phyloP scores from a whole-genome alignment of 176 grass and related monocot genomes.

The Aegilops bicornis region DNA sequence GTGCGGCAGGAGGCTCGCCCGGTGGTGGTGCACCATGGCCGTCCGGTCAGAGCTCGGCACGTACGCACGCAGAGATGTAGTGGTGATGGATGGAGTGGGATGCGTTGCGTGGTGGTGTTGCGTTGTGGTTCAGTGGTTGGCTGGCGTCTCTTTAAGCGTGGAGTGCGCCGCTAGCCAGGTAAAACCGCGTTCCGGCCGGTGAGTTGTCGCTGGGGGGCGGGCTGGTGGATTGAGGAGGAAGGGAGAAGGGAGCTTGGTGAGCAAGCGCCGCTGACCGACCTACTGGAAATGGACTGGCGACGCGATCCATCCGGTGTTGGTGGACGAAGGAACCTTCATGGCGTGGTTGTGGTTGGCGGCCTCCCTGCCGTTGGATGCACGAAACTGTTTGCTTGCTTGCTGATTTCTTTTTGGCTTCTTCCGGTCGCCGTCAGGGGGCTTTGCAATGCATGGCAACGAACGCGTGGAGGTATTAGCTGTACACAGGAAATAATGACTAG shows the following conservation, averaged over 20 bases:
- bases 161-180: neutral
- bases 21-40: conserved; percentile 54
- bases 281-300: conserved; percentile 21
- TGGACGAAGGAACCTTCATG: neutral
- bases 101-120: neutral
- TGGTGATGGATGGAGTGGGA: neutral
- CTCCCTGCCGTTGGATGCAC: neutral
- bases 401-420: neutral
- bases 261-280: neutral
- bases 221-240: neutral
- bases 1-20: conserved; percentile 30
- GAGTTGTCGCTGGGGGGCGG: neutral
- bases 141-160: conserved; percentile 18
- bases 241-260: neutral
- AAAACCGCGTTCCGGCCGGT: conserved; percentile 21
- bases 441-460: neutral
- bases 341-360: conserved; percentile 23
- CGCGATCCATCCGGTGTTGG: neutral
- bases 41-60: neutral
- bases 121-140: too few relatives aligned
- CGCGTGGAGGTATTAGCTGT: neutral
- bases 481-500: neutral
- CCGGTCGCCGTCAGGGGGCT: neutral
- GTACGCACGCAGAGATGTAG: neutral
- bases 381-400: neutral